phyloP scores from a whole-genome alignment of 306 rosid genomes.

The Albizia julibrissin region DNA sequence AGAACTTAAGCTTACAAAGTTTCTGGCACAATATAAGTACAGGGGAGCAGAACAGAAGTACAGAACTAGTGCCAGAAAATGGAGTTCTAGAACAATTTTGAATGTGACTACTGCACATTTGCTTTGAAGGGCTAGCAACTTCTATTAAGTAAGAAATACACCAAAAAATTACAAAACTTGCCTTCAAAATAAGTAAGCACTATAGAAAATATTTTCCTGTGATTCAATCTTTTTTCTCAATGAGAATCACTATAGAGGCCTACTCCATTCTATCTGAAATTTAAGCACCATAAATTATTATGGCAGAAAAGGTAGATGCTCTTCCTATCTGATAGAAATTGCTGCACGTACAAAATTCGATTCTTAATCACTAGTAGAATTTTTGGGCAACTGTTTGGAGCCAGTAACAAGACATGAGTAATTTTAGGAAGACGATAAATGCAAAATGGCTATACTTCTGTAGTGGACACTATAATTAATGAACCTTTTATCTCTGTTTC shows the following conservation, averaged over 20 bases:
- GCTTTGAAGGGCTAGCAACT: not conserved
- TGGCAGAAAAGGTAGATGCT: too few relatives aligned
- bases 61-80: not conserved
- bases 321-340: not conserved
- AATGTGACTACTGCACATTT: not conserved
- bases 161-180: too few relatives aligned
- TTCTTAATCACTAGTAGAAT: not conserved
- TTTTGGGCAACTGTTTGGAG: not conserved
- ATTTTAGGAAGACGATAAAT: too few relatives aligned
- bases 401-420: not conserved
- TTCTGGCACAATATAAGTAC: too few relatives aligned
- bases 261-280: too few relatives aligned
- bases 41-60: not conserved
- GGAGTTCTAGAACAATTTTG: not conserved
- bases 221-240: too few relatives aligned
- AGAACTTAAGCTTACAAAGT: too few relatives aligned
- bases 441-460: not conserved
- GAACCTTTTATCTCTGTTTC: not conserved
- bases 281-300: too few relatives aligned
- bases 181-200: too few relatives aligned
- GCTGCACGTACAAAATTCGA: not conserved
- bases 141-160: too few relatives aligned
- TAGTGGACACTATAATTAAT: not conserved
- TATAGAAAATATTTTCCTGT: too few relatives aligned
- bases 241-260: too few relatives aligned